Evolutionary conservation across 495 filamentous ascomycete species (phyloP).

Genomic region (Penicillium atrosanguineum): DNA sequence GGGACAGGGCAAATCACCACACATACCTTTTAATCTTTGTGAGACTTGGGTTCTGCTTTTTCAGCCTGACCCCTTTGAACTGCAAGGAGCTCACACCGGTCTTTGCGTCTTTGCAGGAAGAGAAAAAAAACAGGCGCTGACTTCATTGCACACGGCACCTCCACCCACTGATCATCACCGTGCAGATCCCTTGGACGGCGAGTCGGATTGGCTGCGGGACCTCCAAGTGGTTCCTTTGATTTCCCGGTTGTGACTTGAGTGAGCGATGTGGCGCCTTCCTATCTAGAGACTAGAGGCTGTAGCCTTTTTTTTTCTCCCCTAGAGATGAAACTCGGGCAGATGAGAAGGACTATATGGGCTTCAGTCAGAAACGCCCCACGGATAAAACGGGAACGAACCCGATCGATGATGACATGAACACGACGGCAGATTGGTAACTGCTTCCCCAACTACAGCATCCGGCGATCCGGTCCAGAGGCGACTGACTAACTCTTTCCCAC

Average conservation of each 20-base stretch:
- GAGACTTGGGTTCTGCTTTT: constrained; percentile 7
- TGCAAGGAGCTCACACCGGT: constrained; percentile 24
- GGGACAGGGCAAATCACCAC: no score
- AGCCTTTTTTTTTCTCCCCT: no score
- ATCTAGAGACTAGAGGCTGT: no score
- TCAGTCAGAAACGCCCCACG: background rate
- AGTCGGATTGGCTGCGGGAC: constrained; percentile 15
- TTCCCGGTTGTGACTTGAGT: background rate
- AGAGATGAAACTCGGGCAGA: background rate
- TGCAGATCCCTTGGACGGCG: constrained; percentile 18
- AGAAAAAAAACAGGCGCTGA: constrained; percentile 25
- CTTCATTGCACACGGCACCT: constrained; percentile 29
- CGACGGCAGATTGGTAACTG: constrained; percentile 3
- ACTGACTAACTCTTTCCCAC: background rate
- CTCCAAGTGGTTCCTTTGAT: constrained; percentile 10
- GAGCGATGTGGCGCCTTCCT: background rate
- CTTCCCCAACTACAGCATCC: constrained; percentile 11
- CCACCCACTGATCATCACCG: constrained; percentile 24
- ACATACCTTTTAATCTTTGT: constrained; percentile 17
- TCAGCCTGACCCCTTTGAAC: constrained; percentile 14
- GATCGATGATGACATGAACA: constrained; percentile 33
- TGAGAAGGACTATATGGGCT: no score
- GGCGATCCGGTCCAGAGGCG: constrained; percentile 26
- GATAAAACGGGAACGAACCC: background rate
- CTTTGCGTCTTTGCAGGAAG: constrained; percentile 12